Base-by-base conservation (phyloP, 2,329 filamentous ascomycete genomes). In the Trichoderma simmonsii region DNA sequence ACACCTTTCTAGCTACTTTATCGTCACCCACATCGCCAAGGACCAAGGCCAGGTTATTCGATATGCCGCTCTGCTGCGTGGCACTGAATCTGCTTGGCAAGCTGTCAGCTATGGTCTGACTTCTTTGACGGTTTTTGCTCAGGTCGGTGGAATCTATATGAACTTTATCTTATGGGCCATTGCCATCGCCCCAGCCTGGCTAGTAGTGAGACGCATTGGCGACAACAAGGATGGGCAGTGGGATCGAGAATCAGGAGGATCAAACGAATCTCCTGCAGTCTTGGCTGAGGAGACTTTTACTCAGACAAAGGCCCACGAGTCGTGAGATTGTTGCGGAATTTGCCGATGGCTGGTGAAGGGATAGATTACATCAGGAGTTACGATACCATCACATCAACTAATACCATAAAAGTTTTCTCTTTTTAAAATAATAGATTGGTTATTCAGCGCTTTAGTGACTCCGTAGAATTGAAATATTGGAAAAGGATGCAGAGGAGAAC, bases 51-150 rank as follows among this genome's bases (percentile, higher is more conserved):
- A 94, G 75, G 86, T 93, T 2, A 87, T 94, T 57, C 86, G 91
- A 1, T 90, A 91, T 76, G 87, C 91, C 0, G 91, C 90, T 0
- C 80, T 94, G 14, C 82, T 94, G 3, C 85, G 91, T 70, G 92
- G 90, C 1, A 92, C 90, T 0, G 91, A 94, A 80, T 92, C 90
- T 1, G 92, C 90, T 0, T 91, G 90, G 82, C 92, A 94, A 78
- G 91, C 91, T 7, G 81, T 94, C 18, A 92, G 90, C 76, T 94
- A 93, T 73, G 92, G 91, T 0, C 79, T 93, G 0, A 88, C 86
- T 9, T 90, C 89, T 3, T 75, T 93, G 11, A 81, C 83, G 0
- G 78, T 92, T 6, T 90, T 93, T 78, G 90, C 87, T 2, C 82
- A 90, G 64, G 85, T 92, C 3, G 91, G 91, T 3, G 89, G 85